A percentile compares a stretch with the other conserved stretches of the same genome.
phyloP scores from a whole-genome alignment of 305 asterid species.

The Withania somnifera region DNA sequence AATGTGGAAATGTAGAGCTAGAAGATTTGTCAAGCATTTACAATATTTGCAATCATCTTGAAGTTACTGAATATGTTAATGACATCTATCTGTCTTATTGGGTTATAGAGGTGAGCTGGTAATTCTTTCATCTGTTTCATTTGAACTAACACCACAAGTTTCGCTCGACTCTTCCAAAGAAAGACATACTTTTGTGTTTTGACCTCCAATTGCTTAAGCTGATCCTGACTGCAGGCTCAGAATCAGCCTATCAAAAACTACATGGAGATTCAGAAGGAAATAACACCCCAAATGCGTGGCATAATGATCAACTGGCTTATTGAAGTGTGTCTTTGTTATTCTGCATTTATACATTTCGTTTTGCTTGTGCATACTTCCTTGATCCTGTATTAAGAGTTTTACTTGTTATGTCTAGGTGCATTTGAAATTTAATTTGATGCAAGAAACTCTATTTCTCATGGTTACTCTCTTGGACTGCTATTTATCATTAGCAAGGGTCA shows the following conservation, averaged over 20 bases:
- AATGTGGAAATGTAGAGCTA: slow-evolving; percentile 21
- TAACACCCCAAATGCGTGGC: slow-evolving; percentile 85
- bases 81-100: slow-evolving; percentile 88
- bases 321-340: slow-evolving; percentile 40
- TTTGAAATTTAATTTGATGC: slow-evolving; percentile 75
- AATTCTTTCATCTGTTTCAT: neutral
- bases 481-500: slow-evolving; percentile 52
- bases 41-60: slow-evolving; percentile 75
- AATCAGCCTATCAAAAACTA: slow-evolving; percentile 44
- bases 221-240: slow-evolving; percentile 35
- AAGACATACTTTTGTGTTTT: neutral
- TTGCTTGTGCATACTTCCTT: neutral
- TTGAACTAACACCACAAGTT: neutral
- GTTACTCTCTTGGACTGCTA: slow-evolving; percentile 68
- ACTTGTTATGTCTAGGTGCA: slow-evolving; percentile 47
- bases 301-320: slow-evolving; percentile 89
- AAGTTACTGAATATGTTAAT: slow-evolving; percentile 79
- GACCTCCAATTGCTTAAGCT: neutral
- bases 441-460: slow-evolving; percentile 88
- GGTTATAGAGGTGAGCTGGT: slow-evolving; percentile 77
- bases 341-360: neutral
- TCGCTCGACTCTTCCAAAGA: neutral
- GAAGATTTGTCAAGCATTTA: slow-evolving; percentile 58
- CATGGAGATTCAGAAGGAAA: slow-evolving; percentile 46
- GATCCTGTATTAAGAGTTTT: slow-evolving; percentile 7